Base-by-base conservation (phyloP, 73 alveolate genomes). In the Paramecium sonneborni region DNA sequence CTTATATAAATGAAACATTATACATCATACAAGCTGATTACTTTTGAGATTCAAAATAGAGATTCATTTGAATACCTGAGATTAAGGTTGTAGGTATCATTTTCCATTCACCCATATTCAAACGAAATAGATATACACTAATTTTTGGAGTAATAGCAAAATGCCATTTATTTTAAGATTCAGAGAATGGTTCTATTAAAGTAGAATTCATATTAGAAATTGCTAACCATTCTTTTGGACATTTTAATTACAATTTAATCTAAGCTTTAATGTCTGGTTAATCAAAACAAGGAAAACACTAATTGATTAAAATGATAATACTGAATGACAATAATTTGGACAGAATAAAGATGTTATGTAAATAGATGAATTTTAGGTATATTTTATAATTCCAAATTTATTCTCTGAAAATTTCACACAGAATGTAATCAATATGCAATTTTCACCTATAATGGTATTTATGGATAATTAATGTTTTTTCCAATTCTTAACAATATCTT, bases 241-340 rank as follows among this genome's bases (percentile, higher is more conserved):
- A 96, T 57, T 58, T 92, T 41, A 98, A 72, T 10, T 91, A 55
- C 44, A 97, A 92, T 72, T 95, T 88, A 87, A 97, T 96, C 58
- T 86, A 93, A 2, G 98, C 93, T 90, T 97, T 97, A 85, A 96
- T 94, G 44, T 92, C 67, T 21, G 99, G 99, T 82, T 97, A 98
- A 94, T 97, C 99, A 93, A 97, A 97, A 84, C 97, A 94, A 11
- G 99, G 99, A 92, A 97, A 69, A 62, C 58, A 30, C 86, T 72
- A n/a, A 2, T 32, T 35, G 18, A 28, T 28, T 12, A n/a, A 0
- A 30, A n/a, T 72, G 58, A 1, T 18, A 3, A 30, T 72, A 72
- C 86, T 15, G 86, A 35, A 72, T 72, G 86, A 34, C 57, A 34
- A 72, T 72, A 72, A 72, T 72, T 72, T 4, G 86, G 44, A 18